Evolutionary conservation across 441 rosid genomes (phyloP), one percentile per base, ranked within the genome.

Genomic region (Populus hybrid): DNA sequence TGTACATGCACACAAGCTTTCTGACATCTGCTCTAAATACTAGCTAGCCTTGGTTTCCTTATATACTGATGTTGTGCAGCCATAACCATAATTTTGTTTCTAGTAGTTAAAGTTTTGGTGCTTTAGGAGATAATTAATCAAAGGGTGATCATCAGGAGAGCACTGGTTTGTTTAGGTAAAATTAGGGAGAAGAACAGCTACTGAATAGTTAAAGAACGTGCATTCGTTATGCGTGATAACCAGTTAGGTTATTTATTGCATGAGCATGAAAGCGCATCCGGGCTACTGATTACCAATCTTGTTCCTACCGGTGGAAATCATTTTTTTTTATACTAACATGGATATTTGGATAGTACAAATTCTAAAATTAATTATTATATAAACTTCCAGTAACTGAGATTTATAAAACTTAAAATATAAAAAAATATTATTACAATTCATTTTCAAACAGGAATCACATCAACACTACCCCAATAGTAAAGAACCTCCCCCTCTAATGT

Each of bases 221-320:
- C 87, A 82, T 63, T 79, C 76, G 29, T 28, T 70, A 53, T 42
- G 72, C 70, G 76, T 79, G 77, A 53, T 31, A 18, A 38, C 29
- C 59, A 7, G 64, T 82, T 82, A 80, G 82, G 80, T 75, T n/a
- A 64, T 59, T 1, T 68, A 45, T 59, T 38, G 71, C 2, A 28
- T n/a, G 2, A 23, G 21, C 53, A 31, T 28, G n/a, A 0, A 9
- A 40, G 1, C 3, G 12, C 56, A 45, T 45, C 56, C 6, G 4
- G 11, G 18, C 20, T 45, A 40, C 26, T 10, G 56, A 10, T 33
- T 14, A 64, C 40, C 79, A 40, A 23, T 50, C 33, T 70, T 71
- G 3, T 69, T 76, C 53, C 69, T 36, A 21, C 24, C 12, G 0
- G 6, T 10, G 12, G 20, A 26, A 20, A 31, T 2, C 31, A 28